These are phyloP conservation scores for Globisporangium nodosum DNA, from an alignment of 352 stramenopile genomes.

Conservation along the genomic window DNA sequence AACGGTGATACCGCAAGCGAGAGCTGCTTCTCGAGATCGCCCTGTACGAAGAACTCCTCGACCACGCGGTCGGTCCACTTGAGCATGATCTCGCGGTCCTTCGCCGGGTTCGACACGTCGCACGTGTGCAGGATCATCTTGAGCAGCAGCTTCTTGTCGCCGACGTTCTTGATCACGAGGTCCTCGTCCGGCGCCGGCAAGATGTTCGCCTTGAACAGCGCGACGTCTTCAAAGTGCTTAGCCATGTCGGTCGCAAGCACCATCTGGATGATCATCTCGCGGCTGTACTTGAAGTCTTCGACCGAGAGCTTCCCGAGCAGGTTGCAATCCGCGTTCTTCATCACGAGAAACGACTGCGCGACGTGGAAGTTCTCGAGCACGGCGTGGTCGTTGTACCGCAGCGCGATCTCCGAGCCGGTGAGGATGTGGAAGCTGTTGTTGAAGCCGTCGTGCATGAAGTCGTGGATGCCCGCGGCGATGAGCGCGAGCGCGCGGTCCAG, in stretches of 20 bases:
- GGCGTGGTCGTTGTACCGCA: constrained; percentile 87
- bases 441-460: constrained; percentile 88
- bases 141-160: constrained; percentile 84
- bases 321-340: constrained; percentile 85
- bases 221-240: constrained; percentile 86
- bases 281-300: constrained; percentile 83
- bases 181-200: constrained; percentile 55
- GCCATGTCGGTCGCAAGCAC: constrained; percentile 89
- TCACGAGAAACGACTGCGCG: constrained; percentile 85
- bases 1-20: constrained; percentile 88
- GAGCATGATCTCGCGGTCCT: constrained; percentile 83
- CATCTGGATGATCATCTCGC: constrained; percentile 89
- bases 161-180: constrained; percentile 74
- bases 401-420: constrained; percentile 77
- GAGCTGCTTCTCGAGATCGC: constrained; percentile 92
- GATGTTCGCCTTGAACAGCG: constrained; percentile 87
- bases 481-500: constrained; percentile 70
- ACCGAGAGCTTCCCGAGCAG: constrained; percentile 65
- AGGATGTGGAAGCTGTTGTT: constrained; percentile 90
- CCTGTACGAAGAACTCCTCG: constrained; percentile 95
- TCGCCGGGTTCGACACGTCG: constrained; percentile 94
- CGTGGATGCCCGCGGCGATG: constrained; percentile 79
- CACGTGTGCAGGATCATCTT: constrained; percentile 91
- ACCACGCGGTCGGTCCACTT: constrained; percentile 92
- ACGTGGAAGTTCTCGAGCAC: constrained; percentile 89